A percentile compares a stretch with the other conserved stretches of the same genome.
These are phyloP conservation scores for Cytospora leucostoma DNA, from an alignment of 2,329 filamentous ascomycete genomes.

Conservation along the genomic window DNA sequence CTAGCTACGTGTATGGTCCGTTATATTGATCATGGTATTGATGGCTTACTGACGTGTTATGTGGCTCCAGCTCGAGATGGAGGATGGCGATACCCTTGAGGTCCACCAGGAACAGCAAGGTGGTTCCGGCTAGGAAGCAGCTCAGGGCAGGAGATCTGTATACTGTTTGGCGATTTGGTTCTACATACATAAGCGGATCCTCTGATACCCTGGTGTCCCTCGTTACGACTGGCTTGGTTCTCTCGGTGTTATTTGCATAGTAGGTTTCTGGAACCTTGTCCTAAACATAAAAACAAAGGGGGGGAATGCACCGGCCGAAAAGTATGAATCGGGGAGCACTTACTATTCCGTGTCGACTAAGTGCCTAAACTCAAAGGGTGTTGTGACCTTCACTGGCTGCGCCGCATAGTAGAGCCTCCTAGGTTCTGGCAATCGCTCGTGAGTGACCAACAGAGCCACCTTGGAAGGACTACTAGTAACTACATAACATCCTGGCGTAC, in stretches of 20 bases:
- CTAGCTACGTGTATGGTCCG: background rate
- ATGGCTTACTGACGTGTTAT: background rate
- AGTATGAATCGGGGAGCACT: too few relatives aligned
- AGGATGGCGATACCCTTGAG: constrained; percentile 92
- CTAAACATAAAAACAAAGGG: too few relatives aligned
- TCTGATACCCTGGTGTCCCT: background rate
- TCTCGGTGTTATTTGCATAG: constrained; percentile 11
- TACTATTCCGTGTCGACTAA: too few relatives aligned
- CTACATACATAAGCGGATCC: background rate
- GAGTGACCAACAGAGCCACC: too few relatives aligned
- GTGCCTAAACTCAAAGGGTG: too few relatives aligned
- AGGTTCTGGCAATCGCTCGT: too few relatives aligned
- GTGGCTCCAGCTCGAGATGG: constrained; percentile 80
- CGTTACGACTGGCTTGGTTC: constrained; percentile 8
- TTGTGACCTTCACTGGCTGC: too few relatives aligned
- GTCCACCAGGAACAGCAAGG: constrained; percentile 99
- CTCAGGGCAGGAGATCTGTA: background rate
- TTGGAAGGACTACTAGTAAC: too few relatives aligned
- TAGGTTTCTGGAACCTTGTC: too few relatives aligned
- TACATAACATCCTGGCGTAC: too few relatives aligned
- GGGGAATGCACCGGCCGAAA: too few relatives aligned
- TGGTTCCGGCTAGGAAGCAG: constrained; percentile 48
- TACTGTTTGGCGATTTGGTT: background rate
- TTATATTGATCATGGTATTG: background rate
- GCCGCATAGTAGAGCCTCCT: too few relatives aligned